These are phyloP conservation scores for Xylaria venustula DNA, from an alignment of 495 filamentous ascomycete genomes.

Conservation along the genomic window DNA sequence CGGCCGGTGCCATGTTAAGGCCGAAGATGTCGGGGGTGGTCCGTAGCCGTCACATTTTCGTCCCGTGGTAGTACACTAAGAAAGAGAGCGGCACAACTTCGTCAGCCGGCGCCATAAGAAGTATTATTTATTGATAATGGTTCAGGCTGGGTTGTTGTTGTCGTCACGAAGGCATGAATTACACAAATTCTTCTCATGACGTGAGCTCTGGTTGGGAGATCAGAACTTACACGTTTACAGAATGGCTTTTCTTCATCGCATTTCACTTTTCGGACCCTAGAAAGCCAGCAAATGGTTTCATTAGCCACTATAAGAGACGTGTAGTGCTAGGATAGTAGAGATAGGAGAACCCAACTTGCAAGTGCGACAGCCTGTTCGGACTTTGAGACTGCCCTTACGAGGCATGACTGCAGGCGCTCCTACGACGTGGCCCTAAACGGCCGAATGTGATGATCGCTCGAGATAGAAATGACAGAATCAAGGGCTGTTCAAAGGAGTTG, in stretches of 20 bases:
- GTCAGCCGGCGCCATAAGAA: background rate
- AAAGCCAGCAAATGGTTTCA: background rate
- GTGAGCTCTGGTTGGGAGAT: background rate
- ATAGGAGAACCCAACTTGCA: constrained; percentile 25
- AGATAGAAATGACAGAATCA: no score
- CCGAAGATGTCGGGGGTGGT: constrained; percentile 8
- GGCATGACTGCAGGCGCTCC: constrained; percentile 7
- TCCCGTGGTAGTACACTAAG: constrained; percentile 42
- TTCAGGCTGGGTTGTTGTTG: background rate
- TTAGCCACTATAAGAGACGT: background rate
- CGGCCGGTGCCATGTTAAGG: constrained; percentile 22
- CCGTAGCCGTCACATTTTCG: constrained; percentile 46
- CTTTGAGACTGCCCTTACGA: constrained; percentile 27
- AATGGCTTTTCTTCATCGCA: constrained; percentile 52
- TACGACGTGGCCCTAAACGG: no score
- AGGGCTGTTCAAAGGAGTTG: no score
- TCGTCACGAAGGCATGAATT: no score
- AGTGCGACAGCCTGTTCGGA: constrained; percentile 24
- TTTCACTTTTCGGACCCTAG: constrained; percentile 51
- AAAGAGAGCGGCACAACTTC: background rate
- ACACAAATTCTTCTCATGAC: background rate
- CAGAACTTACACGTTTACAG: constrained; percentile 33
- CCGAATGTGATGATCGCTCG: no score
- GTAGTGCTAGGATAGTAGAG: background rate
- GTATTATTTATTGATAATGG: background rate